Percentiles rank a stretch among this genome's conserved stretches.
These are phyloP conservation scores for Taphrina sp. DNA, from an alignment of 1,139 yeast genomes.

Conservation along the genomic window DNA sequence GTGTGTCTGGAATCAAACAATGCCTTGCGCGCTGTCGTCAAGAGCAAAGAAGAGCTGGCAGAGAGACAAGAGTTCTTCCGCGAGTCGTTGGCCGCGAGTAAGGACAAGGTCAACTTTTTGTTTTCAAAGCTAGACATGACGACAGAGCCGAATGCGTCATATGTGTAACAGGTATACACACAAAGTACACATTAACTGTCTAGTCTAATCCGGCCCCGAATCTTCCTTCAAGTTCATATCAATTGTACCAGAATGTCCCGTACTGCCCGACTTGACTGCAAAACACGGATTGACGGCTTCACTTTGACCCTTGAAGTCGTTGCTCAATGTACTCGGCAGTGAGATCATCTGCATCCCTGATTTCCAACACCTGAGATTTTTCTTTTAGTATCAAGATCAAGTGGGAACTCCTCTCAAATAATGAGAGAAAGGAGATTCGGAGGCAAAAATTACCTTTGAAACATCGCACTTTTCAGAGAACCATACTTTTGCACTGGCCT, in stretches of 20 bases:
- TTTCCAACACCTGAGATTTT: constrained; percentile 33
- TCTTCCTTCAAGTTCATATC: too few relatives aligned
- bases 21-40: constrained; percentile 12
- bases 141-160: too few relatives aligned
- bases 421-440: too few relatives aligned
- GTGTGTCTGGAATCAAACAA: constrained; percentile 20
- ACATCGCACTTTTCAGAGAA: constrained; percentile 32
- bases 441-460: too few relatives aligned
- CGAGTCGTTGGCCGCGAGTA: constrained; percentile 15
- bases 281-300: too few relatives aligned
- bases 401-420: too few relatives aligned
- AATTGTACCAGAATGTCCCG: too few relatives aligned
- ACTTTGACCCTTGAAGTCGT: constrained; percentile 8
- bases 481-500: constrained; percentile 35
- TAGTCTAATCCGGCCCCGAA: too few relatives aligned
- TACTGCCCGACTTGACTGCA: too few relatives aligned
- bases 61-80: constrained; percentile 24
- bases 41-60: constrained; percentile 9
- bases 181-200: too few relatives aligned
- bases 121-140: constrained; percentile 16
- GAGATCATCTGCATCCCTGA: constrained; percentile 32
- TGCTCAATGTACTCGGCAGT: constrained; percentile 32
- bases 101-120: constrained; percentile 16
- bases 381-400: too few relatives aligned
- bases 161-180: too few relatives aligned